phyloP scores from a whole-genome alignment of 2,329 filamentous ascomycete genomes.

The Akanthomyces dipterigenus region DNA sequence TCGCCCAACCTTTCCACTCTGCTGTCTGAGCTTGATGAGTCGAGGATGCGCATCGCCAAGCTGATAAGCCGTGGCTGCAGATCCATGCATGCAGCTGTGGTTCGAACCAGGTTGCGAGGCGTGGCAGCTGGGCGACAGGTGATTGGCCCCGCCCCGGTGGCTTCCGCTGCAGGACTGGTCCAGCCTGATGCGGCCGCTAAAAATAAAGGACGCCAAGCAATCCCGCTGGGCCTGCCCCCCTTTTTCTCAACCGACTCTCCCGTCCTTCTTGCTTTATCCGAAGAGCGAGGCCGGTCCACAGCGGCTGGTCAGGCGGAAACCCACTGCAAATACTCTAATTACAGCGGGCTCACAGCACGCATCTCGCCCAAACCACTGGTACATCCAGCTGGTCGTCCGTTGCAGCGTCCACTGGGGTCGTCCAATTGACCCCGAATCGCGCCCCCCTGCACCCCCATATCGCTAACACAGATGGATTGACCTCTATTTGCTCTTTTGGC shows the following conservation, averaged over 20 bases:
- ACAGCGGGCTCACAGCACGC: neutral
- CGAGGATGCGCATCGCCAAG: neutral
- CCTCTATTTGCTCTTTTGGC: neutral
- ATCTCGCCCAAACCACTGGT: too few species aligned
- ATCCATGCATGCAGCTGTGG: neutral
- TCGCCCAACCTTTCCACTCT: too few species aligned
- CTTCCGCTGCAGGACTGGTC: neutral
- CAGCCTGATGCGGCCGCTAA: neutral
- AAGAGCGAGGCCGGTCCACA: neutral
- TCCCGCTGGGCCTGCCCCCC: neutral
- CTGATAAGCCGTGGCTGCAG: neutral
- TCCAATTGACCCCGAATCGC: neutral
- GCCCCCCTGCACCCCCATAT: neutral
- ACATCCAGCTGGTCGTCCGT: neutral
- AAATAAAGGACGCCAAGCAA: neutral
- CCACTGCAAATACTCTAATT: neutral
- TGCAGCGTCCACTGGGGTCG: neutral
- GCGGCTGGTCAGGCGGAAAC: neutral
- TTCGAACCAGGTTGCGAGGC: neutral
- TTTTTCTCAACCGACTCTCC: neutral
- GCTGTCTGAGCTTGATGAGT: neutral
- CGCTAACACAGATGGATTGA: neutral
- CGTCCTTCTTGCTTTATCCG: too few species aligned
- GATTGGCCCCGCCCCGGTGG: neutral
- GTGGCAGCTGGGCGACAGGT: neutral